phyloP scores from a whole-genome alignment of 2,329 filamentous ascomycete species.

The Neodidymelliopsis sp. region DNA sequence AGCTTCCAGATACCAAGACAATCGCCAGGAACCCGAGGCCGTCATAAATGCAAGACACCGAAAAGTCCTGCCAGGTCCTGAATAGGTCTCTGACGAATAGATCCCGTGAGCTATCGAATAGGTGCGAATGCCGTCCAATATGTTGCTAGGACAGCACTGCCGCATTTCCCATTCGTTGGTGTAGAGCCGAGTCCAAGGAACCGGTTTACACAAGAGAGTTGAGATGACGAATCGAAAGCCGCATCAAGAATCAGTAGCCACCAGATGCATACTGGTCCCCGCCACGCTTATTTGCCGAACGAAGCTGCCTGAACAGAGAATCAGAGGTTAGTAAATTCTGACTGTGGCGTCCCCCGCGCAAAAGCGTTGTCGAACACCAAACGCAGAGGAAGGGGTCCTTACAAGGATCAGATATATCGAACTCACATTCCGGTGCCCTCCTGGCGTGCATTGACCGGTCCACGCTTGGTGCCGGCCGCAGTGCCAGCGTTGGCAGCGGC shows the following conservation, averaged over 20 bases:
- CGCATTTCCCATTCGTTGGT: conserved; percentile 54
- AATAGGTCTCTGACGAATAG: conserved; percentile 44
- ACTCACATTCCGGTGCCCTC: conserved; percentile 98
- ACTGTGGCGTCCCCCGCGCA: conserved; percentile 68
- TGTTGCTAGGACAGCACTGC: conserved; percentile 52
- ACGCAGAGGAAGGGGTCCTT: conserved; percentile 89
- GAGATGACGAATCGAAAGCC: conserved; percentile 51
- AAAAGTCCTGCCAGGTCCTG: conserved; percentile 44
- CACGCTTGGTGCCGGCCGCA: conserved; percentile 70
- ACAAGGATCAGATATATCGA: conserved; percentile 78
- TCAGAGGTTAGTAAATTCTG: conserved; percentile 56
- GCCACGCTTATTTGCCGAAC: conserved; percentile 61
- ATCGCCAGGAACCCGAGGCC: conserved; percentile 38
- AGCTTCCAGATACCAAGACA: conserved; percentile 40
- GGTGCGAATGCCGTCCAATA: conserved; percentile 49
- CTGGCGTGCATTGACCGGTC: conserved; percentile 78
- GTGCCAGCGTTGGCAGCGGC: conserved; percentile 70
- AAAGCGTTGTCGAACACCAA: conserved; percentile 79
- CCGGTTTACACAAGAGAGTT: conserved; percentile 49
- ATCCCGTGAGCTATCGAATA: conserved; percentile 47
- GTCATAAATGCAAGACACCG: conserved; percentile 34
- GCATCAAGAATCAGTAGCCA: conserved; percentile 57
- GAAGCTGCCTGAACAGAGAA: conserved; percentile 57
- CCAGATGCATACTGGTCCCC: conserved; percentile 56
- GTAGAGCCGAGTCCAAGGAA: conserved; percentile 39